Evolutionary conservation across 2,329 filamentous ascomycete species (phyloP).

Genomic region (Penicillium sp.): DNA sequence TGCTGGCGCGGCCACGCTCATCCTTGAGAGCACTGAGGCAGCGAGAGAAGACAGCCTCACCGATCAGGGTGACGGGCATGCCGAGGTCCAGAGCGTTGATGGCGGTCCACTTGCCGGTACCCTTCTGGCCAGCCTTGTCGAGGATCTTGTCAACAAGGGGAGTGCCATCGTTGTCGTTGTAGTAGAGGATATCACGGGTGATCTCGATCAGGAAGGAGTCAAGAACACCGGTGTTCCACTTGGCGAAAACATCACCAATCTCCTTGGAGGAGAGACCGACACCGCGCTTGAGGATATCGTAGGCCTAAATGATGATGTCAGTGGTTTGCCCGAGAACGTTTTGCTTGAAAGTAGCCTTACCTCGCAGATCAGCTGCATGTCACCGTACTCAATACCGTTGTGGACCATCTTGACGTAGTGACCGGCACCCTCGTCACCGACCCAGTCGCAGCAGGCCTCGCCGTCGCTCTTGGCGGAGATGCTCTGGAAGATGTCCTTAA

Average conservation of each 20-base stretch:
- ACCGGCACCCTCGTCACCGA: constrained; percentile 97
- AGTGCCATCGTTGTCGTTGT: constrained; percentile 88
- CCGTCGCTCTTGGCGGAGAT: constrained; percentile 96
- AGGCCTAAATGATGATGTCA: constrained; percentile 63
- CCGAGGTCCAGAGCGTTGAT: constrained; percentile 98
- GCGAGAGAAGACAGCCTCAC: constrained; percentile 91
- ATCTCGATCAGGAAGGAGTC: constrained; percentile 99
- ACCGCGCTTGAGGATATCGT: constrained; percentile 99
- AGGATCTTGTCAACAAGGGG: constrained; percentile 98
- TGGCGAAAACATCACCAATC: constrained; percentile 88
- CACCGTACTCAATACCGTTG: constrained; percentile 99
- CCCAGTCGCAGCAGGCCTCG: constrained; percentile 99
- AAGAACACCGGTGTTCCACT: constrained; percentile 98
- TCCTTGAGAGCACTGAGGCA: constrained; percentile 93
- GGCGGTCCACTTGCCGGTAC: constrained; percentile 99
- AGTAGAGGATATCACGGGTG: constrained; percentile 97
- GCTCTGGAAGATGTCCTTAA: constrained; percentile 98
- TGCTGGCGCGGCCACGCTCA: constrained; percentile 81
- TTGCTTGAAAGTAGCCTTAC: constrained; percentile 52
- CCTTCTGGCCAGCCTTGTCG: constrained; percentile 98
- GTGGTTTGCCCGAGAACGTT: neutral
- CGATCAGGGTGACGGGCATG: constrained; percentile 97
- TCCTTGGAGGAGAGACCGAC: constrained; percentile 86
- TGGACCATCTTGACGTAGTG: constrained; percentile 99
- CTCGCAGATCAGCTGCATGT: constrained; percentile 99